phyloP scores from a whole-genome alignment of 257 asterid genomes.

The Perilla frutescens region DNA sequence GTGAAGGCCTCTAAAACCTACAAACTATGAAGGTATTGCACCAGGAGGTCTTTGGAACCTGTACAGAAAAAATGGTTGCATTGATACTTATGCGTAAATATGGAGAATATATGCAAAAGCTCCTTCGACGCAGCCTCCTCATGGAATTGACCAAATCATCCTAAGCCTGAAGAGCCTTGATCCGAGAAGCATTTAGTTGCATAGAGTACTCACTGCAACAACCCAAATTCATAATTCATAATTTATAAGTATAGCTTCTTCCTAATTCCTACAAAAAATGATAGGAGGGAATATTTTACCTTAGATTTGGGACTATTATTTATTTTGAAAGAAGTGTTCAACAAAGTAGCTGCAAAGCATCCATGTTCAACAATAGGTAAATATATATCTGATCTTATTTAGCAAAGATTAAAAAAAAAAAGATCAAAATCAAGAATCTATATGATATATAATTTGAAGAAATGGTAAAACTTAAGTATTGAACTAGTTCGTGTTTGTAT shows the following conservation, averaged over 20 bases:
- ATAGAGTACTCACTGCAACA: slow-evolving; percentile 77
- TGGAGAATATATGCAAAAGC: slow-evolving; percentile 40
- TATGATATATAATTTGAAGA: too few species aligned
- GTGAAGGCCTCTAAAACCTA: slow-evolving; percentile 82
- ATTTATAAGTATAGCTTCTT: too few species aligned
- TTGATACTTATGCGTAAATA: not conserved
- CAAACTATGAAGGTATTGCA: slow-evolving; percentile 78
- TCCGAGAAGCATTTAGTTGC: slow-evolving; percentile 86
- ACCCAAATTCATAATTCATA: not conserved
- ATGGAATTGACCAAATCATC: slow-evolving; percentile 81
- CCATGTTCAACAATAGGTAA: slow-evolving; percentile 89
- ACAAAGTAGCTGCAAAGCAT: slow-evolving; percentile 75
- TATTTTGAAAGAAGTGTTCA: slow-evolving; percentile 67
- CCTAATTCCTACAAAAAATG: too few species aligned
- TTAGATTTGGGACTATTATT: too few species aligned
- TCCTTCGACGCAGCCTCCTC: slow-evolving; percentile 76
- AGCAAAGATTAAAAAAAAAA: too few species aligned
- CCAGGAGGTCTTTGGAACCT: slow-evolving; percentile 95
- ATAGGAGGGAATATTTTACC: too few species aligned
- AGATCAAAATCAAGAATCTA: too few species aligned
- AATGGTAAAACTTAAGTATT: too few species aligned
- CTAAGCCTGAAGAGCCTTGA: slow-evolving; percentile 84
- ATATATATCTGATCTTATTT: slow-evolving; percentile 41
- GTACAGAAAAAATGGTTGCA: slow-evolving; percentile 30
- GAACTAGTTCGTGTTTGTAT: too few species aligned